Evolutionary conservation across 495 filamentous ascomycete species (phyloP), one percentile per base, ranked within the genome.

Genomic region (Pseudomonodictys pantanalensis): DNA sequence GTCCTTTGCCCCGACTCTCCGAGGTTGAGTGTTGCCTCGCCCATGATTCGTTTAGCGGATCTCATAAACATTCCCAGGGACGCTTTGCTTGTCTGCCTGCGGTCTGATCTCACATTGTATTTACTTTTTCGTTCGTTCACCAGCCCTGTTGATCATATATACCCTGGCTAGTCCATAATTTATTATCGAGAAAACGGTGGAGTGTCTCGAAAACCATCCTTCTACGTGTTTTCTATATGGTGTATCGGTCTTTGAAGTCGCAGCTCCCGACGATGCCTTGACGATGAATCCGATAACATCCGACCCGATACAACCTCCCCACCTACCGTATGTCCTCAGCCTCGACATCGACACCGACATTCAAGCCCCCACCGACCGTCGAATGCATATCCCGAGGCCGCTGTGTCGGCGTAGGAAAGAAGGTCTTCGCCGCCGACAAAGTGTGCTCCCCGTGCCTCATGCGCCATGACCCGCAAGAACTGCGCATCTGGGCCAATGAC

Each of bases 291-390:
- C 38, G 20, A 12, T 15, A 15, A 41, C 15, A 3, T 15, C 20
- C 38, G 38, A 15, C 15, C 38, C 15, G 20, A 15, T 15, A 12
- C 15, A 12, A 12, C 38, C 7, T 35, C 32, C 15, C 32, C 15
- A 35, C 8, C 32, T 7, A 35, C 32, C 15, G 8, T 15, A 41
- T 41, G 38, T 41, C 38, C 20, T n/a, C n/a, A n/a, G 3, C 12
- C 12, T 15, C 38, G 3, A 41, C 38, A 41, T n/a, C n/a, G n/a
- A 41, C 38, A 18, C 12, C 38, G 20, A 3, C 38, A 2, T 59
- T 59, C 38, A 52, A 44, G 24, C 56, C 56, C n/a, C 56, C 56
- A 5, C 47, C 56, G n/a, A 20, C 46, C 18, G 48, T 46, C 17
- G 56, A 52, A 44, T 59, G 56, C 18, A 24, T 59, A 2, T 32